A percentile compares a stretch with the other conserved stretches of the same genome.
Evolutionary conservation across 2,329 filamentous ascomycete species (phyloP).

Genomic region (Alternaria brassicicola): DNA sequence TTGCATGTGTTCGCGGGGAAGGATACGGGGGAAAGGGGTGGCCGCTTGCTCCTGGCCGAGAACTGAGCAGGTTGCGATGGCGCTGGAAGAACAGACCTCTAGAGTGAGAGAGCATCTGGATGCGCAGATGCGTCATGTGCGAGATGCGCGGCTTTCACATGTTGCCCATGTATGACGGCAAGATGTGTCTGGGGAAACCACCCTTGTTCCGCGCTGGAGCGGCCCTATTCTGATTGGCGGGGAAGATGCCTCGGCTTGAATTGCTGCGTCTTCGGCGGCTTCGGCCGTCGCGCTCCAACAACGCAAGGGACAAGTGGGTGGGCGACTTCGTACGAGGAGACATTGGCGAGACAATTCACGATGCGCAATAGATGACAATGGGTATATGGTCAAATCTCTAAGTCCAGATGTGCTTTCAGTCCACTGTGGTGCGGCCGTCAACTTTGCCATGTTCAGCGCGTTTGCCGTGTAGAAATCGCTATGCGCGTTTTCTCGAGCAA

Average conservation of each 20-base stretch:
- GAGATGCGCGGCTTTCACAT: background rate
- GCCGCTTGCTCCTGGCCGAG: background rate
- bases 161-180: background rate
- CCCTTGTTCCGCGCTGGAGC: background rate
- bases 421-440: background rate
- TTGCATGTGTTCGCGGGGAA: background rate
- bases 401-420: background rate
- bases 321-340: conserved; percentile 3
- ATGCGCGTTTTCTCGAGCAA: background rate
- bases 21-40: too few relatives aligned
- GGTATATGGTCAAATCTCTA: background rate
- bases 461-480: background rate
- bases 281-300: background rate
- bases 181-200: background rate
- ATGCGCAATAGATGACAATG: background rate
- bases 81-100: background rate
- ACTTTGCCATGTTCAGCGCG: background rate
- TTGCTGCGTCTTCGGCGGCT: background rate
- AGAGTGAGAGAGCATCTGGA: background rate
- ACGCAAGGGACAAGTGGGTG: background rate
- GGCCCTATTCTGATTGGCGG: background rate
- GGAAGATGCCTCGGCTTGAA: conserved; percentile 9
- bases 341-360: background rate
- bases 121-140: background rate
- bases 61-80: background rate